Percentiles rank a stretch among this genome's conserved stretches.
Conservation (phyloP, 1,284 basidiomycete genomes). For the Ceratobasidium theobromae region DNA sequence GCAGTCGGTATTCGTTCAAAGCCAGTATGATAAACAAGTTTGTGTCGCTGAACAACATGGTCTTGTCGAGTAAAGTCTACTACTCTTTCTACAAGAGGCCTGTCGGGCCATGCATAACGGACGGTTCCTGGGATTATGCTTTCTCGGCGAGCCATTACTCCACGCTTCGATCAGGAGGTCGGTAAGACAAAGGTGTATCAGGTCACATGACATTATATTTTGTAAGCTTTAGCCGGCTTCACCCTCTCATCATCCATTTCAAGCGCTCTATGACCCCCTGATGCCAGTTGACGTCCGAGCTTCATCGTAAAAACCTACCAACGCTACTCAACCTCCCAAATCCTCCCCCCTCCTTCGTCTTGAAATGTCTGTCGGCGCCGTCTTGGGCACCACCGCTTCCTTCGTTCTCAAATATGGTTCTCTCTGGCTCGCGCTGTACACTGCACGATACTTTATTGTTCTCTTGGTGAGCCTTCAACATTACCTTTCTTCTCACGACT, state of each 20-base stretch:
- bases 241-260: conserved; percentile 9
- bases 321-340: neutral
- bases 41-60: neutral
- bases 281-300: conserved; percentile 7
- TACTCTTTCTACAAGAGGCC: conserved; percentile 2
- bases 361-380: neutral
- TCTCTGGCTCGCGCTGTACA: conserved; percentile 27
- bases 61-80: conserved; percentile 13
- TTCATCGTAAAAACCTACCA: conserved; percentile 26
- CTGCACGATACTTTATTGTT: conserved; percentile 14
- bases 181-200: too few species aligned
- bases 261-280: conserved; percentile 19
- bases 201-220: too few species aligned
- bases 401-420: conserved; percentile 28
- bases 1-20: conserved; percentile 24
- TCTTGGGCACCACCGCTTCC: conserved; percentile 9
- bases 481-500: conserved; percentile 9
- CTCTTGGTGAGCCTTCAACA: conserved; percentile 10
- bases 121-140: conserved; percentile 7
- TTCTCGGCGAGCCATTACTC: neutral
- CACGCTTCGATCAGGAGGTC: neutral
- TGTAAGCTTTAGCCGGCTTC: too few species aligned
- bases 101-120: conserved; percentile 27
- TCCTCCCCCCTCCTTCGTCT: conserved; percentile 1
- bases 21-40: conserved; percentile 24